Base-by-base conservation (phyloP, 345 rosid species). In the Populus davidiana region DNA sequence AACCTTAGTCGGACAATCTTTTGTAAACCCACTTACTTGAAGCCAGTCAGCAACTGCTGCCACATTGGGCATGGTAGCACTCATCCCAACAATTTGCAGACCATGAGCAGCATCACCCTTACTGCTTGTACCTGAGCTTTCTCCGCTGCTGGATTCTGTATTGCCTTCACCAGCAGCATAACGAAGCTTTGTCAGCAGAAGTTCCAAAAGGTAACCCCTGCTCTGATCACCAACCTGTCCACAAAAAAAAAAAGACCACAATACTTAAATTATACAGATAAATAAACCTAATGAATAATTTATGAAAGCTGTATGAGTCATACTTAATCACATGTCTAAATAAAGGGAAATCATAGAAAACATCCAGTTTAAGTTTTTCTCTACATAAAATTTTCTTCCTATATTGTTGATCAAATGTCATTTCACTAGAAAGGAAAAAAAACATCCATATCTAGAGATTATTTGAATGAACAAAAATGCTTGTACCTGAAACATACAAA, bases 61-160 rank as follows among this genome's bases (percentile, higher is more conserved):
- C 54, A 95, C 94, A 82, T 95, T 95, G 75, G 99, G 99, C 98
- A 95, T 95, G 70, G 99, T 95, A 76, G 98, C 99, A 77, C 99
- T 95, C 99, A 95, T 95, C 76, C 99, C 99, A 80, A 95, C 94
- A 82, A 95, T 95, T 88, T 95, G 99, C 84, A 93, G 79, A 73
- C 98, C 98, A 72, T 86, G 89, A 88, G 86, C 84, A 86, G 92
- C 85, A 83, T 92, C 99, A 80, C 84, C 85, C 88, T 91, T 93
- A 74, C 97, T 89, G 82, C 97, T 92, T 76, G 79, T 80, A 76
- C 93, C 94, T 64, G 97, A 91, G 89, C 94, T 91, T 81, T 92
- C 99, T 76, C 96, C 91, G 52, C 98, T 90, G 79, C 85, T 90
- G 52, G 94, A 88, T 80, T 91, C 94, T 79, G 91, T 82, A 84